Percentiles rank a stretch among this genome's conserved stretches.
Conservation (phyloP, 129 eudicot species). For the Flaveria trinervia region DNA sequence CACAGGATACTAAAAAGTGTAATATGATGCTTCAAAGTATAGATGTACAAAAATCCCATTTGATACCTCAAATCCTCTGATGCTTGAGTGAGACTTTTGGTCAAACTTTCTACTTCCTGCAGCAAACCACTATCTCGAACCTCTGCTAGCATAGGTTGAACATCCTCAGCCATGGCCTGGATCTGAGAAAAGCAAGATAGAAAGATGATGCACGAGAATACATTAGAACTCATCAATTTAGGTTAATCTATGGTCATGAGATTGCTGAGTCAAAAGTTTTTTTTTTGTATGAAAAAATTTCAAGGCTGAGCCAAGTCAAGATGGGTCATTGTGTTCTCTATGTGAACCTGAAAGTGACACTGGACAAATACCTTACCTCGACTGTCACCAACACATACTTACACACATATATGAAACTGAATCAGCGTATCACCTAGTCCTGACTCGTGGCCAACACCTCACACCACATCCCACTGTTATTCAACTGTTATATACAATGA, state of each 20-base stretch:
- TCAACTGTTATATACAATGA: not conserved
- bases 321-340: not conserved
- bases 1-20: not conserved
- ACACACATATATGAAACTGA: no score
- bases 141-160: constrained; percentile 88
- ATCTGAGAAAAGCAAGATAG: constrained; percentile 49
- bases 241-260: not conserved
- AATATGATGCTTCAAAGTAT: not conserved
- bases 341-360: not conserved
- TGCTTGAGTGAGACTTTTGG: constrained; percentile 89
- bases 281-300: not conserved
- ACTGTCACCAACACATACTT: not conserved
- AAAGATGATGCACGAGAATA: constrained; percentile 34
- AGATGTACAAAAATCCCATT: not conserved
- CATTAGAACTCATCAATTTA: not conserved
- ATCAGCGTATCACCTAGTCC: not conserved
- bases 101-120: constrained; percentile 82
- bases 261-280: not conserved
- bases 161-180: constrained; percentile 87
- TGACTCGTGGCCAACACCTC: no score
- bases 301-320: not conserved
- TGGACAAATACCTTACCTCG: not conserved
- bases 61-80: constrained; percentile 74
- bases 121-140: constrained; percentile 84
- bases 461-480: no score